Base-by-base conservation (phyloP, 2,329 filamentous ascomycete species). In the Zymoseptoria crescenta region DNA sequence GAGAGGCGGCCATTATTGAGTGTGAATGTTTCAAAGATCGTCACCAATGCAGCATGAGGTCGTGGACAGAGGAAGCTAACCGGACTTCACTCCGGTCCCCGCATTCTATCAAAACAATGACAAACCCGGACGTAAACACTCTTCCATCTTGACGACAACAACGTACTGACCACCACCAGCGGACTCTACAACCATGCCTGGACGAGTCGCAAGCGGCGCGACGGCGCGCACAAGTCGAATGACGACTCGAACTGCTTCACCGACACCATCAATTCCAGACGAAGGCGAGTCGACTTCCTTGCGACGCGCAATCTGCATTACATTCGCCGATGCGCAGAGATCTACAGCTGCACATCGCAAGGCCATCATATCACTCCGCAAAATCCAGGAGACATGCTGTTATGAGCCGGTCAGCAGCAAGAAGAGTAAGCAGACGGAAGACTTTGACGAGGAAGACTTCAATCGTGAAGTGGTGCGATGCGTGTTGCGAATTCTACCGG, bases 261-360 rank as follows among this genome's bases (percentile, higher is more conserved):
- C 68, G 8, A 58, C 59, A 24, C 56, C 76, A 56, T 75, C 78
- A 52, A 70, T 88, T n/a, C 87, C 88, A 48, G 83, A 87, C 68
- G 91, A 96, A 71, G 82, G 86, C 3, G 83, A 85, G 56, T 80
- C 84, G 52, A 91, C 83, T 59, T 82, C 82, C 16, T 77, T 96
- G 65, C 88, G 92, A 68, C 82, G 81, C 41, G 87, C 89, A 70
- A 81, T 96, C 56, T 88, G 86, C 71, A 71, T 73, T 29, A 72
- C 80, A 19, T 81, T 82, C 64, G 68, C 71, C 49, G 91, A 81
- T 63, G 76, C 93, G 35, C 94, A 99, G 74, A 87, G 87, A 67
- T 95, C 89, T 1, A 95, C 89, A 0, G 91, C 92, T 1, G 89
- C 89, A 1, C 94, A 99, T 73, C 82, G 93, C 61, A 97, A 97